Base-by-base conservation (phyloP, 2,329 filamentous ascomycete genomes). In the Trichoderma arundinaceum region DNA sequence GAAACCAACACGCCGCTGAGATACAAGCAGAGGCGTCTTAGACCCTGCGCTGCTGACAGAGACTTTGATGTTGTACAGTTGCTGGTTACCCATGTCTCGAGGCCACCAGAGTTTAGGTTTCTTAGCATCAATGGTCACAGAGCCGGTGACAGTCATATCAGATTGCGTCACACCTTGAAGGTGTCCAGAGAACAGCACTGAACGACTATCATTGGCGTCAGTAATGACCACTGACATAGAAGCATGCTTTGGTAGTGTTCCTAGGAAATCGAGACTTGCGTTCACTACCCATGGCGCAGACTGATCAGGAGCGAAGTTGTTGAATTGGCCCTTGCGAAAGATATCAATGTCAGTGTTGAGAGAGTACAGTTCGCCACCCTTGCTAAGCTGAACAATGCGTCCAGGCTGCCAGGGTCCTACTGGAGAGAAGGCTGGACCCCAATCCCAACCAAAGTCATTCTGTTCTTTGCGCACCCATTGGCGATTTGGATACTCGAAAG, bases 361-460 rank as follows among this genome's bases (percentile, higher is more conserved):
- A 15, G 76, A 71, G 39, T 82, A 75, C 1, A 76, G 67, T 1
- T 75, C 66, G 3, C 58, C 46, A 15, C 44, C 64, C 28, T 67
- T 48, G 17, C 74, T 71, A 7, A 87, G 76, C 68, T 88, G 84
- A 12, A 88, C 77, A 1, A 87, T 74, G 72, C 82, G 86, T 1
- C 84, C 86, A 48, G 85, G 83, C 68, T 84, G 80, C 87, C 86
- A 90, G 7, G 86, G 83, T 2, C 87, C 87, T n/a, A 84, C 83
- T 0, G 87, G 85, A n/a, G 82, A 79, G 71, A 89, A 87, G 0
- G 83, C 84, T 9, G 84, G 85, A 9, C 84, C 84, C 85, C 85
- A 87, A 67, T 88, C 86, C 87, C 86, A 89, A 1, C 87, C 87
- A 72, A 88, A 88, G 72, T 88, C 86, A 7, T 79, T 84, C 72